These are phyloP conservation scores for Helotiales sp. DNA, from an alignment of 2,329 filamentous ascomycete species.

Conservation along the genomic window DNA sequence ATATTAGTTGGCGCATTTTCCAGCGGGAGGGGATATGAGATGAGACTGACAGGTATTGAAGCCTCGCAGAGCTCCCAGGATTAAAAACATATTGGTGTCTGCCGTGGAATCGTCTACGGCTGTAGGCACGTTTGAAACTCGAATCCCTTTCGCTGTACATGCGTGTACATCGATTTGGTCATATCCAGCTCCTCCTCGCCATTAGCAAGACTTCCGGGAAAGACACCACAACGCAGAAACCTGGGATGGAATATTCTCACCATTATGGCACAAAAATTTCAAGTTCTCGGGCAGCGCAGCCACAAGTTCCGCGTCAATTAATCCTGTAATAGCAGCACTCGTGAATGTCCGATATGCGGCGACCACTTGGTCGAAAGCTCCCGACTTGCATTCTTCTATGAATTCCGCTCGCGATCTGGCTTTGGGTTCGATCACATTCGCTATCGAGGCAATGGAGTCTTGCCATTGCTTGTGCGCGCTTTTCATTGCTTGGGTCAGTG, in stretches of 20 bases:
- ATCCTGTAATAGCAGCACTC: conserved; percentile 68
- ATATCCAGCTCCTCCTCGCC: conserved; percentile 74
- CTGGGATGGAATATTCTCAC: conserved; percentile 43
- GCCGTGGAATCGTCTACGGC: conserved; percentile 84
- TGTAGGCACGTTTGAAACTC: conserved; percentile 80
- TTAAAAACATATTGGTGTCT: conserved; percentile 79
- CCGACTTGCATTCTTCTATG: conserved; percentile 68
- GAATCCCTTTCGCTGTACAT: conserved; percentile 69
- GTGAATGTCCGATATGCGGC: conserved; percentile 74
- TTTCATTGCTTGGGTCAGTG: conserved; percentile 22
- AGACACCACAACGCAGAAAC: not conserved
- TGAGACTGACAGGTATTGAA: conserved; percentile 60
- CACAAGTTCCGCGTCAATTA: conserved; percentile 73
- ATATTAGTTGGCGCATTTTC: not conserved
- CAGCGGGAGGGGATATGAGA: not conserved
- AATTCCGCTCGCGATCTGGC: conserved; percentile 70
- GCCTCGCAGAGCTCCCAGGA: conserved; percentile 78
- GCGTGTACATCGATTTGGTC: conserved; percentile 78
- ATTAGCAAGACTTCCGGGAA: not conserved
- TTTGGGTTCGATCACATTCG: conserved; percentile 67
- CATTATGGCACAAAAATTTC: conserved; percentile 65
- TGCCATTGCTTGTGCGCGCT: conserved; percentile 70
- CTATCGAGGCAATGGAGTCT: conserved; percentile 60
- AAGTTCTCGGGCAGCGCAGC: conserved; percentile 58
- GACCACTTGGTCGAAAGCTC: conserved; percentile 67